Evolutionary conservation across 2,329 filamentous ascomycete species (phyloP).

Genomic region (Septoria linicola): DNA sequence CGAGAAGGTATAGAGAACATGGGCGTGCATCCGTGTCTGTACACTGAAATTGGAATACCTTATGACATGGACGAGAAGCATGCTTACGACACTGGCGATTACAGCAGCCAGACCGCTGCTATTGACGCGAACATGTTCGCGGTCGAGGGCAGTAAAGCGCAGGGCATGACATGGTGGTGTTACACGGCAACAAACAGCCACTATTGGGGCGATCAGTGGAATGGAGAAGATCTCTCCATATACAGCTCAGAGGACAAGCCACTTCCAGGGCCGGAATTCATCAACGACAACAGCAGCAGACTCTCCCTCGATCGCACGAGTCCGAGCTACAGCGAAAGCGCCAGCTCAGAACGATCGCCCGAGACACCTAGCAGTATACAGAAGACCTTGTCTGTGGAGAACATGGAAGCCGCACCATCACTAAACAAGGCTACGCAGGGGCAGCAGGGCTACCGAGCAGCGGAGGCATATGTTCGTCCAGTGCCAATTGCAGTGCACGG

Average conservation of each 20-base stretch:
- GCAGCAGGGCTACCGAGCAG: conserved; percentile 70
- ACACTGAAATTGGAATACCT: conserved; percentile 95
- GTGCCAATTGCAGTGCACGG: conserved; percentile 75
- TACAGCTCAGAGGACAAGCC: conserved; percentile 78
- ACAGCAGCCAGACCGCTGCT: conserved; percentile 84
- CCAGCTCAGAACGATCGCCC: conserved; percentile 51
- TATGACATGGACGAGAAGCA: conserved; percentile 98
- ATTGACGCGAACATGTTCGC: conserved; percentile 97
- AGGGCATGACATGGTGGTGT: conserved; percentile 86
- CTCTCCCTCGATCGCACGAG: conserved; percentile 51
- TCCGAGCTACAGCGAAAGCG: conserved; percentile 56
- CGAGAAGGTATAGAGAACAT: conserved; percentile 86
- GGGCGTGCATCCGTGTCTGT: conserved; percentile 82
- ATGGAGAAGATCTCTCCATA: conserved; percentile 93
- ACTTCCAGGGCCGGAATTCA: conserved; percentile 49
- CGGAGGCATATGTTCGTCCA: conserved; percentile 88
- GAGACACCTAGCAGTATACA: conserved; percentile 77
- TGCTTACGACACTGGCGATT: conserved; percentile 94
- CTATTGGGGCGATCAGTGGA: conserved; percentile 89
- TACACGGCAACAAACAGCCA: conserved; percentile 85
- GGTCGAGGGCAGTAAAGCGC: conserved; percentile 76
- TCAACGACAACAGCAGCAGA: conserved; percentile 48
- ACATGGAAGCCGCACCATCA: conserved; percentile 37
- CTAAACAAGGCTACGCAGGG: conserved; percentile 14
- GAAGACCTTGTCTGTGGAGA: conserved; percentile 63